A percentile compares a stretch with the other conserved stretches of the same genome.
Conservation (phyloP, 495 filamentous ascomycete species). For the Apiosordaria backusii region DNA sequence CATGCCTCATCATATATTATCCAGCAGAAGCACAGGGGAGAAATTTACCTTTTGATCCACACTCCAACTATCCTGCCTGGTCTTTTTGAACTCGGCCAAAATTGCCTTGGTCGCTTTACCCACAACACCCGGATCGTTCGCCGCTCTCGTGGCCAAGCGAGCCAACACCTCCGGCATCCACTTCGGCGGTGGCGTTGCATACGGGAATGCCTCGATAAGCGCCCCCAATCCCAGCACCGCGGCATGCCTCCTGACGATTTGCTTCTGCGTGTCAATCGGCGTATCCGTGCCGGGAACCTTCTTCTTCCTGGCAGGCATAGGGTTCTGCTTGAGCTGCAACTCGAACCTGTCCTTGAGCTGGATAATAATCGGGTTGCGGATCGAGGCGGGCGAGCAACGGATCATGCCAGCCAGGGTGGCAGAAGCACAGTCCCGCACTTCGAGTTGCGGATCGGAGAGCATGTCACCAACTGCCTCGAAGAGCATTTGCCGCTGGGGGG, state of each 20-base stretch:
- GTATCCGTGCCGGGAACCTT: conserved; percentile 65
- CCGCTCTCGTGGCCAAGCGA: conserved; percentile 76
- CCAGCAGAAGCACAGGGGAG: neutral
- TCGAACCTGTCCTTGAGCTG: conserved; percentile 77
- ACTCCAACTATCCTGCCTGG: conserved; percentile 97
- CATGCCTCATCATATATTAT: neutral
- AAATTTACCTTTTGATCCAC: conserved; percentile 87
- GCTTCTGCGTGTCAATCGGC: conserved; percentile 70
- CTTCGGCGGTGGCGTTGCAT: conserved; percentile 80
- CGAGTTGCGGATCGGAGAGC: conserved; percentile 86
- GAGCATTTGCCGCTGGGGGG: conserved; percentile 68
- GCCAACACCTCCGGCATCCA: conserved; percentile 96
- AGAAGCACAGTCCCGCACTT: conserved; percentile 89
- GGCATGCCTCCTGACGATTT: conserved; percentile 79
- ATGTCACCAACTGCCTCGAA: conserved; percentile 90
- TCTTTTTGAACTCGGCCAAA: conserved; percentile 98
- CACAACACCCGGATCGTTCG: conserved; percentile 85
- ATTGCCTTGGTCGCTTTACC: conserved; percentile 97
- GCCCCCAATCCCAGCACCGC: conserved; percentile 90
- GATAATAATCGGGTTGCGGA: conserved; percentile 72
- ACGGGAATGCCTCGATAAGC: conserved; percentile 94
- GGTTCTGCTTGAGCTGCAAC: conserved; percentile 69
- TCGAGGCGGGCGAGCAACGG: conserved; percentile 81
- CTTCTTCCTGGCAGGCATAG: conserved; percentile 67
- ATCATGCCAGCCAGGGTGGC: conserved; percentile 97